phyloP scores from a whole-genome alignment of 257 asterid species.

The Fraxinus americana region DNA sequence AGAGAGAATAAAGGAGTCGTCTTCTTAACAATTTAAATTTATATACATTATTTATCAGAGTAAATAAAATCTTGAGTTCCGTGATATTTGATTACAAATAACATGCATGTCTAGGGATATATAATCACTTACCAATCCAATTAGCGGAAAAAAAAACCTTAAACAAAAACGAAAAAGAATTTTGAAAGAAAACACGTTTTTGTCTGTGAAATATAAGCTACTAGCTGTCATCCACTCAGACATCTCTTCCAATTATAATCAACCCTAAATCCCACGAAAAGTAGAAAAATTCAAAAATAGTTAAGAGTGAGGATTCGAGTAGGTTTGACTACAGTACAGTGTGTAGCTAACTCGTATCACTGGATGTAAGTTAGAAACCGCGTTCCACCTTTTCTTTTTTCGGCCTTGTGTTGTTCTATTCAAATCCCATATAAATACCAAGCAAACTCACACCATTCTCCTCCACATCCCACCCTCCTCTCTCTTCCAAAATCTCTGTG shows the following conservation, averaged over 20 bases:
- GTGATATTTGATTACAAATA: no score
- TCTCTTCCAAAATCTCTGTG: slow-evolving; percentile 9
- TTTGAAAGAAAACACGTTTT: neutral
- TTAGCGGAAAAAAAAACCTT: no score
- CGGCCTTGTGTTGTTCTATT: slow-evolving; percentile 25
- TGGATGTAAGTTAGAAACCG: slow-evolving; percentile 47
- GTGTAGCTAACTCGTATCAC: slow-evolving; percentile 26
- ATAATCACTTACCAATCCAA: no score
- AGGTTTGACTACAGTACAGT: slow-evolving; percentile 15
- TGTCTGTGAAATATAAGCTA: neutral
- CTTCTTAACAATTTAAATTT: no score
- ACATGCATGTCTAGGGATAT: no score
- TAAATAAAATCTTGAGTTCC: no score
- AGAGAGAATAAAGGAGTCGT: no score
- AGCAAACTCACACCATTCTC: slow-evolving; percentile 5
- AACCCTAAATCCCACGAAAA: neutral
- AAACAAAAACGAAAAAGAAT: no score
- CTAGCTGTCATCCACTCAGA: neutral
- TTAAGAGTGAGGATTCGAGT: slow-evolving; percentile 1
- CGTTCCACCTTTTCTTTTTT: slow-evolving; percentile 30
- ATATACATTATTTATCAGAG: no score
- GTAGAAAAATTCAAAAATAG: slow-evolving; percentile 7
- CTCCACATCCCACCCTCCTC: neutral
- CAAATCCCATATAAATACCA: slow-evolving; percentile 42
- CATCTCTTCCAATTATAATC: neutral